Evolutionary conservation across 345 rosid species (phyloP).

Genomic region (Trapa bicornis): DNA sequence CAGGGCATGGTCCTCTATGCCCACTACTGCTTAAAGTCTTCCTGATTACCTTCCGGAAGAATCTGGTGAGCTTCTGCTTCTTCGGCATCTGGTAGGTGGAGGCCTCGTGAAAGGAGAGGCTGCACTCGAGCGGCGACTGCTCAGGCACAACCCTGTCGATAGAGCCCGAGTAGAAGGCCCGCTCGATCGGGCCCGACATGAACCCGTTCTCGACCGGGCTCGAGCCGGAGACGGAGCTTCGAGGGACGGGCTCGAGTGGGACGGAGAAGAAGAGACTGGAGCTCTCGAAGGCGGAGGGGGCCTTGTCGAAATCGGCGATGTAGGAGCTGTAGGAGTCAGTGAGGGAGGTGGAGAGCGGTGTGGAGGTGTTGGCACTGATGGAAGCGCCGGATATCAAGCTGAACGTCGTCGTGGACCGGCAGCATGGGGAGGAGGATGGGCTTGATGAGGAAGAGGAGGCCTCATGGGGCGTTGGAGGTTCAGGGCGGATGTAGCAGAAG

Average conservation of each 20-base stretch:
- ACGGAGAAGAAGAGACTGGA: constrained; percentile 72
- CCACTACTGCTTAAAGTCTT: constrained; percentile 13
- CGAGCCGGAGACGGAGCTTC: constrained; percentile 30
- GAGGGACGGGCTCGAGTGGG: constrained; percentile 78
- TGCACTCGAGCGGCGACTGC: neutral
- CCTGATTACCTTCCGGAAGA: constrained; percentile 33
- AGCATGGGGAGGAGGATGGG: constrained; percentile 18
- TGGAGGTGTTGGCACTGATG: constrained; percentile 76
- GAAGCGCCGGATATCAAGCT: constrained; percentile 89
- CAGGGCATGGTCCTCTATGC: neutral
- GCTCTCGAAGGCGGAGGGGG: constrained; percentile 83
- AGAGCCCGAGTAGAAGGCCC: constrained; percentile 37
- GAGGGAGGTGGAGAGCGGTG: constrained; percentile 52
- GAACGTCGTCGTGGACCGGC: constrained; percentile 35
- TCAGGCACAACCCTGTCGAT: constrained; percentile 19
- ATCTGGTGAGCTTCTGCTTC: constrained; percentile 25
- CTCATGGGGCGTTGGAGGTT: constrained; percentile 30
- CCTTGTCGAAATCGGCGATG: constrained; percentile 28
- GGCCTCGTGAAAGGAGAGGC: constrained; percentile 7
- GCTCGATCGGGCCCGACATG: constrained; percentile 32
- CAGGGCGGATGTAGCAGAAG: constrained; percentile 65
- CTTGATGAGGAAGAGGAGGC: neutral
- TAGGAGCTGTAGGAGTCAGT: constrained; percentile 23
- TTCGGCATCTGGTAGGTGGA: constrained; percentile 14
- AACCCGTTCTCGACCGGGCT: constrained; percentile 41